Conservation (phyloP, 768 basidiomycete genomes). For the Baorangia bicolor region DNA sequence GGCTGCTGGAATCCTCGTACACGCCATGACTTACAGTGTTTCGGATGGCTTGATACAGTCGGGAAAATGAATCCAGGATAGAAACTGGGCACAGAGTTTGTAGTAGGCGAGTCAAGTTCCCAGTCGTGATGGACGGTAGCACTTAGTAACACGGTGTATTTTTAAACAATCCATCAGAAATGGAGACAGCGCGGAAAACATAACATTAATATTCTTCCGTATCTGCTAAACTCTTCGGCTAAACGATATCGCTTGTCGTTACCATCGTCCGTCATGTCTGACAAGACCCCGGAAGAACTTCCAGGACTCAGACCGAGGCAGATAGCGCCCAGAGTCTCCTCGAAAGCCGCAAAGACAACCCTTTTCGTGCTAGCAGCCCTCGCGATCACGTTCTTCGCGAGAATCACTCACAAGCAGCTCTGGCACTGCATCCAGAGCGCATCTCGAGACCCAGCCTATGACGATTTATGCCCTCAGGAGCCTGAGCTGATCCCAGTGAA, state of each 20-base stretch:
- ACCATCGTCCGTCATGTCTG: constrained; percentile 12
- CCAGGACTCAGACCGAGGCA: constrained; percentile 10
- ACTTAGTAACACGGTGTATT: too few species aligned
- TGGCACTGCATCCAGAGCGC: constrained; percentile 1
- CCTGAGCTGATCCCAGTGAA: constrained; percentile 33
- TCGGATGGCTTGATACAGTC: background rate
- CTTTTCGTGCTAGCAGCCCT: constrained; percentile 20
- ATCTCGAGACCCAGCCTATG: background rate
- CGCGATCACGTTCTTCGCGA: constrained; percentile 13
- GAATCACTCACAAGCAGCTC: background rate
- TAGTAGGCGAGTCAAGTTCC: too few species aligned
- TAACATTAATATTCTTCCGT: background rate
- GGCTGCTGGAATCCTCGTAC: background rate
- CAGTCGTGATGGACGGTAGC: too few species aligned
- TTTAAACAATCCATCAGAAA: background rate
- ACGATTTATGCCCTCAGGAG: constrained; percentile 36
- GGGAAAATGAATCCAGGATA: background rate
- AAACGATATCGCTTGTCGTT: background rate
- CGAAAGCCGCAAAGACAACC: constrained; percentile 4
- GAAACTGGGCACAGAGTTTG: too few species aligned
- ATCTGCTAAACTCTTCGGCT: background rate
- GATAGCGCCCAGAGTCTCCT: constrained; percentile 3
- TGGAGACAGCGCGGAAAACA: background rate
- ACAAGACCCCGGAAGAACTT: constrained; percentile 10
- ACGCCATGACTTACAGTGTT: background rate